These are phyloP conservation scores for Paratinospora sagittata DNA, from an alignment of 164 flowering plant species.

Conservation along the genomic window DNA sequence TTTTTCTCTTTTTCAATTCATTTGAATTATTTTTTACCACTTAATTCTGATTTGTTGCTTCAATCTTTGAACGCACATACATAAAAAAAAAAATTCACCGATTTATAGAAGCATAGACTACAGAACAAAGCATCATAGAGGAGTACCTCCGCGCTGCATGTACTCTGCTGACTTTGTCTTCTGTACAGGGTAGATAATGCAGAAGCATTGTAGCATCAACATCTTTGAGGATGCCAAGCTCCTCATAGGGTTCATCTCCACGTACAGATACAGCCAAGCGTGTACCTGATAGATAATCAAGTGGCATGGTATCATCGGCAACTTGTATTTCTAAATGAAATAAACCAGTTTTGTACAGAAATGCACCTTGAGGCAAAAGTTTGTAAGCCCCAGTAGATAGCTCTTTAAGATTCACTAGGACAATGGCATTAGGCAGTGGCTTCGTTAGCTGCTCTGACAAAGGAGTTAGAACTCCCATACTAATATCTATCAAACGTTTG, in stretches of 20 bases:
- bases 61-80: background rate
- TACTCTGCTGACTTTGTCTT: constrained; percentile 80
- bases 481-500: constrained; percentile 80
- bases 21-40: background rate
- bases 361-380: constrained; percentile 77
- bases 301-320: background rate
- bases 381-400: constrained; percentile 72
- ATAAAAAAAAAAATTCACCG: background rate
- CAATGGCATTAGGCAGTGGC: constrained; percentile 83
- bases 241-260: constrained; percentile 84
- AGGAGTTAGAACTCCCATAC: constrained; percentile 92
- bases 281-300: constrained; percentile 46
- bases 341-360: background rate
- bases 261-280: constrained; percentile 81
- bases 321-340: background rate
- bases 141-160: constrained; percentile 92
- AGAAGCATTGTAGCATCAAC: constrained; percentile 76
- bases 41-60: background rate
- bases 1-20: background rate
- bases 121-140: background rate
- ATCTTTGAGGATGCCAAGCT: constrained; percentile 63
- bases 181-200: constrained; percentile 63
- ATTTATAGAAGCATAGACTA: background rate
- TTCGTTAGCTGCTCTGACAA: constrained; percentile 89
- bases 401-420: constrained; percentile 74